phyloP scores from a whole-genome alignment of 345 rosid genomes.

The Rhodamnia argentea region DNA sequence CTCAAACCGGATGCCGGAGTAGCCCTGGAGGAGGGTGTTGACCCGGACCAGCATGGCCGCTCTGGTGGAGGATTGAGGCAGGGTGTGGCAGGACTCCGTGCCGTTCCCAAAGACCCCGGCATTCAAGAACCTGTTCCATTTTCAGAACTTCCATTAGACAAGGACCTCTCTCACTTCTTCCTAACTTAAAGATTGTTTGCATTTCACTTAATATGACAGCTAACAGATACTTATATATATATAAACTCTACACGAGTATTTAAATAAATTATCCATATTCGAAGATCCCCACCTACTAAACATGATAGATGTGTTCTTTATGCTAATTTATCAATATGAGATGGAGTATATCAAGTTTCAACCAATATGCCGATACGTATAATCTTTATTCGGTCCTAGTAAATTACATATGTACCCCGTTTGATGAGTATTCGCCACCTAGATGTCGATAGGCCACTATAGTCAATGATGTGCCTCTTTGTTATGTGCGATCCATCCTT shows the following conservation, averaged over 20 bases:
- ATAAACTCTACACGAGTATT: no score
- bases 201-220: not conserved
- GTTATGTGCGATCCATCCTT: not conserved
- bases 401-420: not conserved
- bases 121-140: constrained; percentile 13
- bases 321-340: not conserved
- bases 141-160: not conserved
- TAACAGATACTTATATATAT: not conserved
- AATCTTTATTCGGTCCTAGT: not conserved
- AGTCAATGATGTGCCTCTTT: not conserved
- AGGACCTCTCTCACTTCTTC: not conserved
- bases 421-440: no score
- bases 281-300: no score
- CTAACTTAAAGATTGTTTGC: not conserved
- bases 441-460: not conserved
- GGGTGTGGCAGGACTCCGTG: constrained; percentile 14
- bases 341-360: not conserved
- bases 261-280: no score
- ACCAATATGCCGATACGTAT: not conserved
- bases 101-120: constrained; percentile 19
- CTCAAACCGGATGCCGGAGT: constrained; percentile 22
- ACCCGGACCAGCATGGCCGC: constrained; percentile 25
- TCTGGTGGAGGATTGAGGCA: constrained; percentile 15
- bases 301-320: no score
- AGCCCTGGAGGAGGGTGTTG: constrained; percentile 27